Evolutionary conservation across 1,139 yeast species (phyloP).

Genomic region (Nematodospora anomalae): DNA sequence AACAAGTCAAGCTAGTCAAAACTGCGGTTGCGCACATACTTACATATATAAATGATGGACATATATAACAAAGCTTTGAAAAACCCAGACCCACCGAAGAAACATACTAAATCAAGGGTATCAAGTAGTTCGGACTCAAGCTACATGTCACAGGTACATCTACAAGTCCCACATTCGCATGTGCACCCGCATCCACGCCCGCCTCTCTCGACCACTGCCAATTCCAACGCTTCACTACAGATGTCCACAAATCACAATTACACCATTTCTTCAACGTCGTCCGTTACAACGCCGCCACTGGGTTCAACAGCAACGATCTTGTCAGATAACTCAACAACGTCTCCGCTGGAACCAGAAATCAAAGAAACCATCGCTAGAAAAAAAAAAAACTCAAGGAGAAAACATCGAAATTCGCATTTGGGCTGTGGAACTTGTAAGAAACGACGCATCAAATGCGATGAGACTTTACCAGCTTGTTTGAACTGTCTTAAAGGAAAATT

Average conservation of each 20-base stretch:
- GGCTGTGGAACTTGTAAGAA: slow-evolving; percentile 70
- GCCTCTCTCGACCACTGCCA: slow-evolving; percentile 1
- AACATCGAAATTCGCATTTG: slow-evolving; percentile 62
- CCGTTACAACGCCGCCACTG: slow-evolving; percentile 5
- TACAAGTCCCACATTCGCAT: background rate
- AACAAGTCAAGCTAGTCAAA: no score
- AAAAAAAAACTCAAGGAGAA: slow-evolving; percentile 54
- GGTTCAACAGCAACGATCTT: slow-evolving; percentile 1
- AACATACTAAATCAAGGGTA: slow-evolving; percentile 4
- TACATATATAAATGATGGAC: slow-evolving; percentile 13
- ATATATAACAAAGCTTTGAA: slow-evolving; percentile 15
- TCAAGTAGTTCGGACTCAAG: background rate
- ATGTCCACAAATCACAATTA: background rate
- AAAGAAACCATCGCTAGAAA: slow-evolving; percentile 16
- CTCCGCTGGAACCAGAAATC: slow-evolving; percentile 10
- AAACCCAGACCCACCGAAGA: slow-evolving; percentile 17
- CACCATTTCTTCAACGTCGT: slow-evolving; percentile 1
- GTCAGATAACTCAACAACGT: slow-evolving; percentile 2
- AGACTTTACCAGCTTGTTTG: slow-evolving; percentile 58
- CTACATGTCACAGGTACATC: background rate
- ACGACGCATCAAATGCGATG: slow-evolving; percentile 69
- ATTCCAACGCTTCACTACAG: background rate
- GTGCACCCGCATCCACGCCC: slow-evolving; percentile 2
- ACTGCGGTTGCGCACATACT: no score
- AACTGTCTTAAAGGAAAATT: slow-evolving; percentile 61